A percentile compares a stretch with the other conserved stretches of the same genome.
These are phyloP conservation scores for Cercospora citrullina DNA, from an alignment of 2,329 filamentous ascomycete genomes.

Conservation along the genomic window DNA sequence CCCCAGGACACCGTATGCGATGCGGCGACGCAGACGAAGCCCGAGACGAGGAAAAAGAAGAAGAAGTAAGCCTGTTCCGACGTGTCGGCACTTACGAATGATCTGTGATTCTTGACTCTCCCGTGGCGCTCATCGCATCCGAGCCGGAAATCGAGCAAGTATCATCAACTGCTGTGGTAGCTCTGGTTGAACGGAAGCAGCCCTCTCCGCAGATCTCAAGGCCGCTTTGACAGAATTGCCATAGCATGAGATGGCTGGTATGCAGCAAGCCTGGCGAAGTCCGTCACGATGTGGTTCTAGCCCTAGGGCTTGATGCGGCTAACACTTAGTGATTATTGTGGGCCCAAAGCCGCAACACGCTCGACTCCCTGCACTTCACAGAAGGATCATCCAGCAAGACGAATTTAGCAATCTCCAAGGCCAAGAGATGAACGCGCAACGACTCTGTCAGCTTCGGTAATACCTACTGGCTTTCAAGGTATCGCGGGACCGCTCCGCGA, in stretches of 20 bases:
- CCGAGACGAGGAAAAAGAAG: too few species aligned
- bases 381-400: background rate
- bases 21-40: too few species aligned
- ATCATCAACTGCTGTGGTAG: too few species aligned
- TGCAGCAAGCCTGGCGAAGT: background rate
- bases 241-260: background rate
- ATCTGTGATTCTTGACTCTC: too few species aligned
- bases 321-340: background rate
- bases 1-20: too few species aligned
- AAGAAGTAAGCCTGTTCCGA: too few species aligned
- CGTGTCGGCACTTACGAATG: too few species aligned
- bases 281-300: background rate
- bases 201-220: too few species aligned
- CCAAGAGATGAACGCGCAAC: background rate
- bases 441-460: background rate
- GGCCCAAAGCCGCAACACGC: background rate
- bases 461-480: background rate
- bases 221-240: background rate
- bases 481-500: background rate
- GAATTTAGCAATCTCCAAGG: background rate
- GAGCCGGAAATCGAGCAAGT: too few species aligned
- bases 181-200: too few species aligned
- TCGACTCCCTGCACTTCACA: background rate
- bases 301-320: background rate
- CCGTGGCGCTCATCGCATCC: too few species aligned